Evolutionary conservation across 169 alveolate species (phyloP).

Genomic region (Cryptosporidium sp.): DNA sequence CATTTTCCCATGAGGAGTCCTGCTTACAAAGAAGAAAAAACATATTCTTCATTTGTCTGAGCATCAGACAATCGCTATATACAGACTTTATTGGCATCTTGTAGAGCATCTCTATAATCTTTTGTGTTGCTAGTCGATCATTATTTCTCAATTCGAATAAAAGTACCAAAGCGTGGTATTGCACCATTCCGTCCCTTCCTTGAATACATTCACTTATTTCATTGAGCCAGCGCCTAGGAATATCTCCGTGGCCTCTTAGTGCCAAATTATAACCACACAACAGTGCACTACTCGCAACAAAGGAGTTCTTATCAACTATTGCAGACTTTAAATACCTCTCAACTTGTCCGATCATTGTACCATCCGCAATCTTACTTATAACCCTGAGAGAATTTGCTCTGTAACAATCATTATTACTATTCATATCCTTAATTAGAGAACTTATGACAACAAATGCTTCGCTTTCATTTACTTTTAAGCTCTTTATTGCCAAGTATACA

Average conservation of each 20-base stretch:
- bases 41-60: conserved; percentile 65
- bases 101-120: conserved; percentile 77
- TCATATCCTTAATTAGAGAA: conserved; percentile 95
- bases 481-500: conserved; percentile 92
- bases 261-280: conserved; percentile 91
- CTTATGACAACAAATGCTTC: conserved; percentile 94
- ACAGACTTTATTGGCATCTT: conserved; percentile 58
- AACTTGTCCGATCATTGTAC: conserved; percentile 92
- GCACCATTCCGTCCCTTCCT: conserved; percentile 91
- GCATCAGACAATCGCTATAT: conserved; percentile 73
- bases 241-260: conserved; percentile 90
- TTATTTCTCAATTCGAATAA: conserved; percentile 90
- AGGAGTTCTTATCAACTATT: conserved; percentile 92
- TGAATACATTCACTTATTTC: conserved; percentile 89
- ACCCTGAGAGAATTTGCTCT: conserved; percentile 96
- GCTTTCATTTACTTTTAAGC: conserved; percentile 90
- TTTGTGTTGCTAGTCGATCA: conserved; percentile 88
- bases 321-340: conserved; percentile 95
- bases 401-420: conserved; percentile 91
- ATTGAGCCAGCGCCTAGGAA: conserved; percentile 88
- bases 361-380: conserved; percentile 93
- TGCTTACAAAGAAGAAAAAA: conserved; percentile 16
- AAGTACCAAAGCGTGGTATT: conserved; percentile 94
- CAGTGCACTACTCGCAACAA: conserved; percentile 93
- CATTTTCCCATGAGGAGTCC: conserved; percentile 19